phyloP scores from a whole-genome alignment of 768 basidiomycete genomes.

The Coprinopsis marcescibilis region DNA sequence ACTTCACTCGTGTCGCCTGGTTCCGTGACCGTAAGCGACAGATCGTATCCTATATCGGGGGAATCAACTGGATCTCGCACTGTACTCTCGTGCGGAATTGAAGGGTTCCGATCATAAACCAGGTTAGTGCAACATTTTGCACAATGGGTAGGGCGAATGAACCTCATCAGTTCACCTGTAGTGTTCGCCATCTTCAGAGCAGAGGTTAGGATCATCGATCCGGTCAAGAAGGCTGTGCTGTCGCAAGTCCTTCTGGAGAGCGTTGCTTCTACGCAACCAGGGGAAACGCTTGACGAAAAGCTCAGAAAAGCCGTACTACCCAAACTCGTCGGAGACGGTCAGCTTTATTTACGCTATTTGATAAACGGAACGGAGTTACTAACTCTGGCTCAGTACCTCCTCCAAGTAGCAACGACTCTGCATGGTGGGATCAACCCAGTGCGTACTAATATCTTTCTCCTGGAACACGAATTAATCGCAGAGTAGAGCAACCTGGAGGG shows the following conservation, averaged over 20 bases:
- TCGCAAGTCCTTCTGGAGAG: conserved; percentile 63
- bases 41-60: conserved; percentile 94
- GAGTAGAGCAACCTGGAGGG: conserved; percentile 54
- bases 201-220: conserved; percentile 74
- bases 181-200: conserved; percentile 84
- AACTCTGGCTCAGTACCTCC: conserved; percentile 57
- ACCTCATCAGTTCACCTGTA: conserved; percentile 20
- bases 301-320: conserved; percentile 53
- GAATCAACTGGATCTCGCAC: conserved; percentile 56
- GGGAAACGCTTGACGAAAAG: conserved; percentile 68
- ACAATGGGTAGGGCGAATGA: background rate
- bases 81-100: conserved; percentile 83
- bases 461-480: background rate
- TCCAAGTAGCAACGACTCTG: conserved; percentile 69
- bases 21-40: conserved; percentile 25
- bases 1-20: conserved; percentile 3
- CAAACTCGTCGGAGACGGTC: conserved; percentile 37
- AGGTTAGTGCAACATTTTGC: conserved; percentile 38
- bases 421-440: conserved; percentile 82
- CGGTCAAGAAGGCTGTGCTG: conserved; percentile 63
- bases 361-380: conserved; percentile 9
- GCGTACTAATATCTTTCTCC: conserved; percentile 7
- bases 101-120: conserved; percentile 94
- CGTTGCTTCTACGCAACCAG: conserved; percentile 54
- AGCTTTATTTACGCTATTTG: conserved; percentile 18